phyloP scores from a whole-genome alignment of 2,329 filamentous ascomycete genomes.

The Capronia coronata region DNA sequence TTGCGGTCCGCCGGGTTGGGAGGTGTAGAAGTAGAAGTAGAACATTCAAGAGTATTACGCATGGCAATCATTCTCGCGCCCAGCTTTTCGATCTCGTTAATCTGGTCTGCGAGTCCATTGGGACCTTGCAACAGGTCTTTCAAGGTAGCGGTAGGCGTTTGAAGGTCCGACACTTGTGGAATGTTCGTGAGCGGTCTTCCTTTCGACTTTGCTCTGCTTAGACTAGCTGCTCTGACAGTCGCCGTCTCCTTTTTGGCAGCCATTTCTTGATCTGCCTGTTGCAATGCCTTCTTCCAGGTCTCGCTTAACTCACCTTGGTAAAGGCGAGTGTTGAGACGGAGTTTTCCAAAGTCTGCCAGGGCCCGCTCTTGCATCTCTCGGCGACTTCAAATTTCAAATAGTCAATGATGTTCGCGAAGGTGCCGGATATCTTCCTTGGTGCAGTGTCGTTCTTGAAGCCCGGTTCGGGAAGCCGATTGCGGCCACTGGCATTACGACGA shows the following conservation, averaged over 20 bases:
- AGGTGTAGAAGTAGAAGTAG: too few relatives aligned
- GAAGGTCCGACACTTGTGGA: neutral
- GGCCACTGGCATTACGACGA: conserved; percentile 5
- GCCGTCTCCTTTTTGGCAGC: neutral
- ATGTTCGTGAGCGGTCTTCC: too few relatives aligned
- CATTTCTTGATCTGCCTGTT: conserved; percentile 23
- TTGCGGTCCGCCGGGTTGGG: conserved; percentile 6
- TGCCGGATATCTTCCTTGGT: conserved; percentile 26
- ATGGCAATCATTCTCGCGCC: neutral
- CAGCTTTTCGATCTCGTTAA: conserved; percentile 22
- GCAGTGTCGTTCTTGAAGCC: conserved; percentile 27
- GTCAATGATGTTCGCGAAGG: conserved; percentile 38
- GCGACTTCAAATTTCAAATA: conserved; percentile 41
- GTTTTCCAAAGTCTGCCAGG: conserved; percentile 31
- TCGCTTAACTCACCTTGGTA: conserved; percentile 35
- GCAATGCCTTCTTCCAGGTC: conserved; percentile 30
- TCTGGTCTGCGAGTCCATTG: conserved; percentile 15
- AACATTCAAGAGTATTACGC: neutral
- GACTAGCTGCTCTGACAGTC: too few relatives aligned
- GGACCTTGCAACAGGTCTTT: neutral
- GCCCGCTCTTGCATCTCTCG: conserved; percentile 30
- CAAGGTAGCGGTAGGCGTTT: conserved; percentile 7
- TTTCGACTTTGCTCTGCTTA: too few relatives aligned
- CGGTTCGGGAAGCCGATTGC: neutral
- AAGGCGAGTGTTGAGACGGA: conserved; percentile 27